Conservation (phyloP, 352 stramenopile genomes). For the Blastocystis sp. region DNA sequence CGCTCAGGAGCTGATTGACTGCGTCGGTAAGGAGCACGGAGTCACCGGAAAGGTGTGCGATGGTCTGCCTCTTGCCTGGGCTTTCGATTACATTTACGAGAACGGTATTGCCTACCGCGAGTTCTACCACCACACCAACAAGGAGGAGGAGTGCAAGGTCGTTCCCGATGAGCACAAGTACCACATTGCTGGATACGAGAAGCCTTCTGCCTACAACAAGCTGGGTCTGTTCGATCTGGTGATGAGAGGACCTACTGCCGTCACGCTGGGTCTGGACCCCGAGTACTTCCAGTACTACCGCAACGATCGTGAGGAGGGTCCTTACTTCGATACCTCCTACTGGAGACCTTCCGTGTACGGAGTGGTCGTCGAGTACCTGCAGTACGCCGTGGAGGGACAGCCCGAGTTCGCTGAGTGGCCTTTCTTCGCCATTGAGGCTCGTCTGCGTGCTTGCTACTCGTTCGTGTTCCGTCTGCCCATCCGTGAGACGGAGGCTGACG, state of each 20-base stretch:
- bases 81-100: background rate
- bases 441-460: background rate
- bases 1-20: slow-evolving; percentile 8
- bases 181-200: background rate
- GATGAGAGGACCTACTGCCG: background rate
- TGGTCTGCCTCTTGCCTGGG: background rate
- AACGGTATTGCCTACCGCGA: background rate
- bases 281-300: slow-evolving; percentile 6
- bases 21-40: background rate
- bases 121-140: background rate
- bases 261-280: background rate
- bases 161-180: too few relatives aligned
- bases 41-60: background rate
- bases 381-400: background rate
- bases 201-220: background rate
- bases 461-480: background rate
- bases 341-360: slow-evolving; percentile 5
- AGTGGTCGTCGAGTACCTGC: background rate
- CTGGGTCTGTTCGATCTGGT: background rate
- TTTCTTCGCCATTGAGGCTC: background rate
- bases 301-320: background rate
- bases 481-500: too few relatives aligned
- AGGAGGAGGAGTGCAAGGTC: too few relatives aligned
- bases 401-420: background rate
- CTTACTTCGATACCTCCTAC: background rate